phyloP scores from a whole-genome alignment of 305 asterid species.

The Plantago coronopus region DNA sequence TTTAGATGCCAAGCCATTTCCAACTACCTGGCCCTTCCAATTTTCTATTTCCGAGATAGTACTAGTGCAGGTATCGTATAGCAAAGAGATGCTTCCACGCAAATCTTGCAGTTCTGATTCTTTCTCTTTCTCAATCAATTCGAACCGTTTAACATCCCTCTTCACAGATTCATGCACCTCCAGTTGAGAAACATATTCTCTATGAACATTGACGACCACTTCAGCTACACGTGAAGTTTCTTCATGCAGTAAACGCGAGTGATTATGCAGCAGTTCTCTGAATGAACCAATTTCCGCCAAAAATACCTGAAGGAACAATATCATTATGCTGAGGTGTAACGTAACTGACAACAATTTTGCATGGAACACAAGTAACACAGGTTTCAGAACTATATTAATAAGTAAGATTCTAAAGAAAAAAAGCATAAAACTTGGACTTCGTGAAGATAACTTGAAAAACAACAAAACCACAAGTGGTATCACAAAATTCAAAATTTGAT shows the following conservation, averaged over 20 bases:
- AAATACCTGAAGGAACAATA: constrained; percentile 48
- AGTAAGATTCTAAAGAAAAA: constrained; percentile 4
- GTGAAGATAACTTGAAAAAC: not conserved
- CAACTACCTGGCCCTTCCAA: constrained; percentile 43
- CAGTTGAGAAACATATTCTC: constrained; percentile 50
- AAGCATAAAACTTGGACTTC: constrained; percentile 1
- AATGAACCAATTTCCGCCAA: constrained; percentile 49
- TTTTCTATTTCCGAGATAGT: constrained; percentile 61
- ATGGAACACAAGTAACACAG: constrained; percentile 19
- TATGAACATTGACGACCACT: constrained; percentile 36
- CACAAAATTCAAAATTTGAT: no score
- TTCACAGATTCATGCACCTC: constrained; percentile 51
- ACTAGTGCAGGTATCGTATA: constrained; percentile 58
- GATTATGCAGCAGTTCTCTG: constrained; percentile 50
- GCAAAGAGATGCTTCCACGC: constrained; percentile 44
- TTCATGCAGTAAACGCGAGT: constrained; percentile 48
- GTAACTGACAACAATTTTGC: constrained; percentile 12
- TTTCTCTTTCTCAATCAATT: constrained; percentile 50
- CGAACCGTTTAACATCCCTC: constrained; percentile 44
- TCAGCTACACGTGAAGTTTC: constrained; percentile 59
- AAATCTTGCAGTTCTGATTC: constrained; percentile 56
- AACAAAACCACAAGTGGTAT: not conserved
- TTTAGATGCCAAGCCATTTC: constrained; percentile 35
- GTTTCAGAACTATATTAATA: constrained; percentile 14
- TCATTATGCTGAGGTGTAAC: constrained; percentile 28